Conservation (phyloP, 2,329 filamentous ascomycete genomes). For the Geosmithia morbida region DNA sequence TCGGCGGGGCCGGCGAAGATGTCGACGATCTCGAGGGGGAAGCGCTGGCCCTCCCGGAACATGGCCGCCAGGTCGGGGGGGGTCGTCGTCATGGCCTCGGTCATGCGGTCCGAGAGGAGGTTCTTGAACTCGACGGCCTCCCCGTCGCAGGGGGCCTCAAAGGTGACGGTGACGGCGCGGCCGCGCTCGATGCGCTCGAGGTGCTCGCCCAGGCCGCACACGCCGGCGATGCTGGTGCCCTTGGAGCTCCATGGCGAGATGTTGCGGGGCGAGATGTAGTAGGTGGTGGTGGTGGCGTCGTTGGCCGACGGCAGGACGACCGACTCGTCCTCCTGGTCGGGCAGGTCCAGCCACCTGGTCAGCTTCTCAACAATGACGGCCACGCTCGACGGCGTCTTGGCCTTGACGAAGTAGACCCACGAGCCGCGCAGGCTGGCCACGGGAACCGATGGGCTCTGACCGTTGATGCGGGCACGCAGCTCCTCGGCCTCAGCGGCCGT, state of each 20-base stretch:
- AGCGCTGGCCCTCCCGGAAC: constrained; percentile 55
- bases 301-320: constrained; percentile 5
- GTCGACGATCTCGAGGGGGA: constrained; percentile 59
- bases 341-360: constrained; percentile 11
- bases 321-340: constrained; percentile 1
- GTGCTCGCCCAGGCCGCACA: constrained; percentile 63
- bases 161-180: constrained; percentile 56
- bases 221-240: constrained; percentile 83
- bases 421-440: constrained; percentile 34
- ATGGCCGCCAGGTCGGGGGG: constrained; percentile 59
- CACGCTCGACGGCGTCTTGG: constrained; percentile 28
- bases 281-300: constrained; percentile 35
- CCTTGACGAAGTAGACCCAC: constrained; percentile 55
- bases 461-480: constrained; percentile 28
- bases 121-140: constrained; percentile 48
- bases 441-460: constrained; percentile 20
- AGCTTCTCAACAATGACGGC: constrained; percentile 29
- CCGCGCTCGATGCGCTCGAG: constrained; percentile 77
- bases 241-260: constrained; percentile 98
- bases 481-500: constrained; percentile 18
- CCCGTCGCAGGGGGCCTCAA: constrained; percentile 30
- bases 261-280: constrained; percentile 68
- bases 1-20: constrained; percentile 47
- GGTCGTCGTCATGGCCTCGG: constrained; percentile 57
- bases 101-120: constrained; percentile 86